These are phyloP conservation scores for Cicer judaicum DNA, from an alignment of 306 rosid genomes.

Conservation along the genomic window DNA sequence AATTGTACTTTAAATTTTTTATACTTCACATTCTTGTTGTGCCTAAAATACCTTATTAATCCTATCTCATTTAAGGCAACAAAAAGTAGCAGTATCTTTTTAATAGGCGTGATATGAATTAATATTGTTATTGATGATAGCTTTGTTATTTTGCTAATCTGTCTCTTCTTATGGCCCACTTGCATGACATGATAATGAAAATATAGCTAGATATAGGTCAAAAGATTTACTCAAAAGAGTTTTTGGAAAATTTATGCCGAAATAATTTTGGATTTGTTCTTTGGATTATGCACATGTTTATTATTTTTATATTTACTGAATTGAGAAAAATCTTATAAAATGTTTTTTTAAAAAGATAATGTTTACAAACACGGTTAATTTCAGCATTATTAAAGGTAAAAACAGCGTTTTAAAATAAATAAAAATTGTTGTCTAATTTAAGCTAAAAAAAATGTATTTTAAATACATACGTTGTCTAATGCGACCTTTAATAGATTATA, in stretches of 20 bases:
- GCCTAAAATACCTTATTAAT: conserved; percentile 48
- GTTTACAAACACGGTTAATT: rapidly evolving
- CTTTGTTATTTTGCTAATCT: conserved; percentile 40
- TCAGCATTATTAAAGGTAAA: no score
- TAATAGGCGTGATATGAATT: conserved; percentile 22
- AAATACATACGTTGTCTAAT: no score
- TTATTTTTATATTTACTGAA: no score
- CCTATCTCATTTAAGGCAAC: conserved; percentile 38
- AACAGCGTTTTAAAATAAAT: no score
- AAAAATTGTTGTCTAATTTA: no score
- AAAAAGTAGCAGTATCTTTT: conserved; percentile 48
- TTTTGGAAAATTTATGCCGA: conserved; percentile 49
- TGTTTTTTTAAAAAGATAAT: no score
- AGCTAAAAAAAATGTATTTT: no score
- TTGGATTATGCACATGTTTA: no score
- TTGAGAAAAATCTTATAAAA: no score
- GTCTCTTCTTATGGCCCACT: conserved; percentile 53
- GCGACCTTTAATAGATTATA: no score
- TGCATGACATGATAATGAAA: conserved; percentile 45
- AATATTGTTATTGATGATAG: conserved; percentile 30
- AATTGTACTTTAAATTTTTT: conserved; percentile 29
- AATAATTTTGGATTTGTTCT: no score
- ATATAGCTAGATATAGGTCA: conserved; percentile 30
- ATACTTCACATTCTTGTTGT: conserved; percentile 33
- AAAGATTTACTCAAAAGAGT: conserved; percentile 57